These are phyloP conservation scores for Rhipidocladum racemiflorum DNA, from an alignment of 176 grass and related monocot genomes.

Conservation along the genomic window DNA sequence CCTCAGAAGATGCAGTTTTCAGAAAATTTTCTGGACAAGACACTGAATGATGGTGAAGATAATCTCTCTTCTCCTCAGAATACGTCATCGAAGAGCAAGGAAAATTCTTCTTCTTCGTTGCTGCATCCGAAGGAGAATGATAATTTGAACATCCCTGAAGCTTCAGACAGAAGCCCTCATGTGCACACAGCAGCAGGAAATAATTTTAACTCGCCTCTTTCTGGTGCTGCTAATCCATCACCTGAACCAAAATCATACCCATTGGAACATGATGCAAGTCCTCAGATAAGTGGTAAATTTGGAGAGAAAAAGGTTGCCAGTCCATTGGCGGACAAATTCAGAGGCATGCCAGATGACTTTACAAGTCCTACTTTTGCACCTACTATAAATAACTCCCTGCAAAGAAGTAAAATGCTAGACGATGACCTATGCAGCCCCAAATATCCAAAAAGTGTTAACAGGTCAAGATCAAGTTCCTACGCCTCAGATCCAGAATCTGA, in stretches of 20 bases:
- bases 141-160: slow-evolving; percentile 25
- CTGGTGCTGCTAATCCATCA: slow-evolving; percentile 35
- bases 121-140: slow-evolving; percentile 5
- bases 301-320: slow-evolving; percentile 35
- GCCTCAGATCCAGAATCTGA: slow-evolving; percentile 50
- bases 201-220: slow-evolving; percentile 26
- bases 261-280: slow-evolving; percentile 39
- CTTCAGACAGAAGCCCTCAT: slow-evolving; percentile 41
- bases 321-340: slow-evolving; percentile 42
- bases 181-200: slow-evolving; percentile 29
- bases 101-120: slow-evolving; percentile 16
- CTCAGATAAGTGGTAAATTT: slow-evolving; percentile 36
- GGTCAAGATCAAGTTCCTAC: slow-evolving; percentile 49
- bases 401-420: slow-evolving; percentile 42
- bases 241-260: slow-evolving; percentile 39
- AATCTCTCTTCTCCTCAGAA: slow-evolving; percentile 43
- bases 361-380: slow-evolving; percentile 68
- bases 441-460: slow-evolving; percentile 42
- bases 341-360: slow-evolving; percentile 44
- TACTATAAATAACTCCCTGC: slow-evolving; percentile 43
- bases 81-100: slow-evolving; percentile 40
- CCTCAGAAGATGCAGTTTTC: slow-evolving; percentile 38
- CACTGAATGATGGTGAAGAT: slow-evolving; percentile 35
- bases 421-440: slow-evolving; percentile 42
- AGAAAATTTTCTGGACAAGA: slow-evolving; percentile 22